Evolutionary conservation across 192 early-diverging fungal genomes (phyloP), one percentile per base, ranked within the genome.

Genomic region (Phycomyces blakesleeanus): DNA sequence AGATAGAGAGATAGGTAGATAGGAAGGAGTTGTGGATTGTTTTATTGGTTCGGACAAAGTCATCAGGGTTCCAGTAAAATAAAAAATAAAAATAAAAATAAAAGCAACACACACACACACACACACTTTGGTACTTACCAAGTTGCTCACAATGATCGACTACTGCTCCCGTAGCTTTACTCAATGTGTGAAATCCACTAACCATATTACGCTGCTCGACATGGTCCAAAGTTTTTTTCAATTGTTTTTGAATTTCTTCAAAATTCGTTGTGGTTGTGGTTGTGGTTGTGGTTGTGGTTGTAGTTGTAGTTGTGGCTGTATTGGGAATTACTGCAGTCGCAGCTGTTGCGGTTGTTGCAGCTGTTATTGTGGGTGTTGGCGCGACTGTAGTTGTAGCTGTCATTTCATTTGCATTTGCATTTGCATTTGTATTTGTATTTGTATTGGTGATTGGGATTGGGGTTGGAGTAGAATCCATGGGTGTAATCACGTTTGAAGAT

Each of bases 161-260:
- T 8, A 85, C 81, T 2, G 81, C 85, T 29, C 81, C 82, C 1
- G 88, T 89, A 0, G 85, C 76, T 41, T 80, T 72, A 62, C 81
- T 85, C 25, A 89, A 77, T n/a, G 84, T 85, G 18, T 88, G 85
- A 70, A 89, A 87, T 65, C 85, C 85, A 65, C 81, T 79, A 11
- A 85, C 78, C 15, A 87, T 79, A 40, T 80, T 78, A 0, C 84
- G 81, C 10, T 70, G 69, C 63, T 81, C 78, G 50, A 89, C 81
- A 64, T 81, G 81, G 24, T 86, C 85, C 12, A 89, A 68, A 7
- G 83, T 83, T 0, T 80, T 81, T 55, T 87, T 87, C 20, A 89
- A 76, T 61, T 87, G 80, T 60, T 74, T 75, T 49, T 87, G 87
- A 40, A 89, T 85, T 42, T 75, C 68, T 66, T 66, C 73, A 63